phyloP scores from a whole-genome alignment of 805 yeast genomes.

The Candida golubevii region DNA sequence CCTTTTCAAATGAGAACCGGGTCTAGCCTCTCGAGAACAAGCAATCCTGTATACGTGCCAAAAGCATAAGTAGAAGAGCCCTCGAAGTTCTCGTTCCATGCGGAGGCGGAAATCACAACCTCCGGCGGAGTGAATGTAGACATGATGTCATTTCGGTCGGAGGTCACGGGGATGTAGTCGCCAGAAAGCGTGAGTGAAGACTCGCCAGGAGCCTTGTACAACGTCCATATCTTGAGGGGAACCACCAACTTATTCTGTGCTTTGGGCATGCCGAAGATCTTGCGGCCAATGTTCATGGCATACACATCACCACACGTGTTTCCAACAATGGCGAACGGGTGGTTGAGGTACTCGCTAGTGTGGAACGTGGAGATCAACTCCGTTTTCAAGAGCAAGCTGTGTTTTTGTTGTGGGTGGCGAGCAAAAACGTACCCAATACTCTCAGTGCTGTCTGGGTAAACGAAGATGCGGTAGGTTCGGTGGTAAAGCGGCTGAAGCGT shows the following conservation, averaged over 20 bases:
- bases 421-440: conserved; percentile 26
- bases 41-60: conserved; percentile 47
- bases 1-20: conserved; percentile 5
- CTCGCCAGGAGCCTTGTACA: conserved; percentile 11
- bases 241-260: conserved; percentile 34
- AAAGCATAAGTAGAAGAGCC: conserved; percentile 50
- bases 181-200: conserved; percentile 19
- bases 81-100: conserved; percentile 52
- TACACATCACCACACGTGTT: conserved; percentile 34
- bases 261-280: conserved; percentile 32
- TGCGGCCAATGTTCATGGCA: conserved; percentile 36
- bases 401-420: conserved; percentile 33
- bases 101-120: conserved; percentile 44
- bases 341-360: conserved; percentile 30
- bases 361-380: conserved; percentile 29
- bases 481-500: conserved; percentile 29
- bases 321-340: conserved; percentile 35
- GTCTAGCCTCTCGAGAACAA: conserved; percentile 43
- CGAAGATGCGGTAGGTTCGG: conserved; percentile 21
- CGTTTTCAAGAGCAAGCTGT: conserved; percentile 25
- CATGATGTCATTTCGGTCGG: conserved; percentile 26
- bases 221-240: conserved; percentile 38
- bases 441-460: conserved; percentile 27
- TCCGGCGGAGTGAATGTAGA: conserved; percentile 44
- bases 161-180: conserved; percentile 26